Conservation (phyloP, 83 land plant species). For the Thuja plicata region DNA sequence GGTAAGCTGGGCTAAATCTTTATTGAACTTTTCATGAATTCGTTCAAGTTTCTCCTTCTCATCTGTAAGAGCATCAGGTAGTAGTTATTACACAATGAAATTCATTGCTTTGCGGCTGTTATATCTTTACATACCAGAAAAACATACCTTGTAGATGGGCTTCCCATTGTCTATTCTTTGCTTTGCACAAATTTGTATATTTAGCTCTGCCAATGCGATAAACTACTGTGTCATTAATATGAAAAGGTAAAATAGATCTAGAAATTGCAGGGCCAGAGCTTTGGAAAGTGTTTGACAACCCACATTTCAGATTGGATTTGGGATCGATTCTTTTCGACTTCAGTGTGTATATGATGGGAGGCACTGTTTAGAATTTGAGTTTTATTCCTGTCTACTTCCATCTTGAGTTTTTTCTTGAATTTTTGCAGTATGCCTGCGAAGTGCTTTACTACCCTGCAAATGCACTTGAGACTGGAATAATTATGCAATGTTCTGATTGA, state of each 20-base stretch:
- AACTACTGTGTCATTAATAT: background rate
- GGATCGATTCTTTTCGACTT: constrained; percentile 35
- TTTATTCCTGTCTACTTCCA: constrained; percentile 26
- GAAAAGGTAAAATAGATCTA: too few relatives aligned
- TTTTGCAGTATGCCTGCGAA: constrained; percentile 34
- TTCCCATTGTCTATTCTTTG: constrained; percentile 44
- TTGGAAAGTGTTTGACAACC: constrained; percentile 13
- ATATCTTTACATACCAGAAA: background rate
- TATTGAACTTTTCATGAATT: constrained; percentile 52
- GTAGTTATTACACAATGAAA: too few relatives aligned
- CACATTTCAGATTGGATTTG: constrained; percentile 58
- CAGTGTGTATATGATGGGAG: constrained; percentile 29
- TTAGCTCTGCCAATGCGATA: constrained; percentile 38
- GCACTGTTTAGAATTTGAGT: constrained; percentile 39
- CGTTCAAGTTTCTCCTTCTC: constrained; percentile 31
- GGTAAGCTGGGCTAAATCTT: constrained; percentile 43
- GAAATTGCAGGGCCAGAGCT: too few relatives aligned
- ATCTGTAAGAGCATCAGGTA: constrained; percentile 33
- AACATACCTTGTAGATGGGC: constrained; percentile 45
- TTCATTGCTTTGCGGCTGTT: too few relatives aligned
- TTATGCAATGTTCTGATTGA: background rate
- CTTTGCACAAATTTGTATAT: constrained; percentile 26
- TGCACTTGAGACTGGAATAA: background rate
- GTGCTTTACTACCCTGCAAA: constrained; percentile 37
- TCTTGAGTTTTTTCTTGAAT: constrained; percentile 37